Base-by-base conservation (phyloP, 345 rosid genomes). In the Xanthoceras sorbifolium region DNA sequence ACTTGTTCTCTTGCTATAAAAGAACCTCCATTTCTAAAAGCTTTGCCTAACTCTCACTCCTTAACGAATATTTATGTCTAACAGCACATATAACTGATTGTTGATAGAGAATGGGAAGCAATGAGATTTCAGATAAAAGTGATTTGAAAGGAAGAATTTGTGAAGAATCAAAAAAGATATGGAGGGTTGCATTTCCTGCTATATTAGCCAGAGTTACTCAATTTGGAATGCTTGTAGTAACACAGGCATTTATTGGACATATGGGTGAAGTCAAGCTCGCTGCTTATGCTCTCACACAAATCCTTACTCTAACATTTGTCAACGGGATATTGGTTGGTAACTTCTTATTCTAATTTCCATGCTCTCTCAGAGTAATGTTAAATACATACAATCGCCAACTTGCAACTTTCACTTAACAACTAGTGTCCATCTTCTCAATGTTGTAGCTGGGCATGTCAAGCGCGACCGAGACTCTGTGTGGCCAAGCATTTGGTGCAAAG, bases 391-490 rank as follows among this genome's bases (percentile, higher is more conserved):
- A 6, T 34, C 4, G 38, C n/a, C n/a, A n/a, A n/a, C n/a, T n/a
- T 34, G 6, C 38, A 2, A 36, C 40, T 36, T 38, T 38, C 42
- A 38, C 42, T 38, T 38, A 38, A 38, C 42, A 38, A n/a, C n/a
- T n/a, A 38, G 42, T 38, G 42, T 38, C 9, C 42, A 38, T 38
- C 9, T 38, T 6, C 9, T 7, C 42, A 26, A 17, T 38, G 11
- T 3, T 64, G n/a, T 52, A 80, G 87, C 42, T 79, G 25, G 86
- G 86, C 26, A 84, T 84, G 86, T 78, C 87, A 29, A 84, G 81
- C 55, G 87, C 87, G 25, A 79, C 85, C 18, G 85, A 82, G 29
- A 85, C 85, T 18, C 60, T 85, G 8, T 85, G 87, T 70, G 87
- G 83, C 2, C 87, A 85, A 77, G 85, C 87, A 22, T 85, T 72